A percentile compares a stretch with the other conserved stretches of the same genome.
Conservation (phyloP, 179 eudicot species). For the Camellia oleifera region DNA sequence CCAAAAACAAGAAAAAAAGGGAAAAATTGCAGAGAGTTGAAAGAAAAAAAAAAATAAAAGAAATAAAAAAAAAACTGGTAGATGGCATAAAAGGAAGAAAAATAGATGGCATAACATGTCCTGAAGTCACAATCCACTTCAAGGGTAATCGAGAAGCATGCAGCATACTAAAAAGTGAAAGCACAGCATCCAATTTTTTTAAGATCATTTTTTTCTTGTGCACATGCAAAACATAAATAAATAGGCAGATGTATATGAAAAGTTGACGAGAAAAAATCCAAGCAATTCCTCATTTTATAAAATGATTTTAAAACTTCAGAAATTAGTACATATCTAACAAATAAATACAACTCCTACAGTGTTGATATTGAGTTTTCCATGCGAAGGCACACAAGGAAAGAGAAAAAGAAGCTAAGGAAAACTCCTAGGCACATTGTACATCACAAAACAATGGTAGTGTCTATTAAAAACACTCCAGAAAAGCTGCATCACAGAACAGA, state of each 20-base stretch:
- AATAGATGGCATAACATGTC: neutral
- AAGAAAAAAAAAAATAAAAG: neutral
- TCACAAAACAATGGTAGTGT: neutral
- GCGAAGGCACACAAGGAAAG: neutral
- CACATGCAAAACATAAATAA: neutral
- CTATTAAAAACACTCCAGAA: neutral
- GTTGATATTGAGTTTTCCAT: neutral
- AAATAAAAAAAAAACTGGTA: neutral
- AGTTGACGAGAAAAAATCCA: neutral
- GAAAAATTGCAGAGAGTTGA: neutral
- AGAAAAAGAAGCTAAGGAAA: neutral
- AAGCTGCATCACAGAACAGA: neutral
- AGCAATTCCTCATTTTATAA: neutral
- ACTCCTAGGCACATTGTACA: neutral
- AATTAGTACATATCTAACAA: neutral
- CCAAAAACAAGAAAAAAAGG: neutral
- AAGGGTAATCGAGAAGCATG: neutral
- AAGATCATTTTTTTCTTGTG: neutral
- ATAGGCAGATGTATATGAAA: neutral
- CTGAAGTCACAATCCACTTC: constrained; percentile 9
- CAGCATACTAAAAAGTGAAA: neutral
- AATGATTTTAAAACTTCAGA: neutral
- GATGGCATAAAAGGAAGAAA: neutral
- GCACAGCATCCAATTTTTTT: neutral
- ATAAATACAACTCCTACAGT: neutral